Base-by-base conservation (phyloP, 192 early-diverging fungal species). In the Dissophora globulifera region DNA sequence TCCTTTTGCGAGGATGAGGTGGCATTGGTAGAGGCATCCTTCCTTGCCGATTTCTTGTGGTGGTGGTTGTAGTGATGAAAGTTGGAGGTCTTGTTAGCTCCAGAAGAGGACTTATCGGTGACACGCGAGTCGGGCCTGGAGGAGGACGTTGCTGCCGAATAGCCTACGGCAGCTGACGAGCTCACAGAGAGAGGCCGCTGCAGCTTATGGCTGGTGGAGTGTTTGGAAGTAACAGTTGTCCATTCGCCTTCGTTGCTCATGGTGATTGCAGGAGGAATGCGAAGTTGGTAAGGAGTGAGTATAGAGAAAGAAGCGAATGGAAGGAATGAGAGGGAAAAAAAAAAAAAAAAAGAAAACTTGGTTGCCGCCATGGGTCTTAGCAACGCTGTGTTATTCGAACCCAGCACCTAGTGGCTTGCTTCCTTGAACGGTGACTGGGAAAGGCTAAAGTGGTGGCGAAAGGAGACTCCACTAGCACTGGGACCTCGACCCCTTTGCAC, bases 241-340 rank as follows among this genome's bases (percentile, higher is more conserved):
- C 72, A 76, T 61, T 76, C 72, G 49, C 72, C 72, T 67, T 76
- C 72, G 58, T 60, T 67, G 52, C 72, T 76, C 72, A 76, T 76
- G 58, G 13, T 50, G 58, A 45, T n/a, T 45, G 5, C 22, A 50
- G 25, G 33, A 49, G 47, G 26, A 58, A 26, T 19, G 35, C 13
- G 20, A 17, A 16, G 10, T n/a, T 54, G 23, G 9, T 26, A 29
- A 11, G 11, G 13, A 3, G 50, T 16, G 27, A 13, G 20, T n/a
- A 29, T 26, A 49, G 31, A 20, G 16, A 49, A 19, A 58, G 46
- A 64, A 50, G 3, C 19, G 55, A 53, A 63, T 63, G 61, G 49
- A 62, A 62, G 30, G 13, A 5, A 8, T 27, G 19, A 16, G 55
- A 40, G 42, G 6, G 55, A 23, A 2, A 38, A 20, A 19, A 35